Conservation (phyloP, 2,329 filamentous ascomycete genomes). For the Hymenoscyphus salicellus region DNA sequence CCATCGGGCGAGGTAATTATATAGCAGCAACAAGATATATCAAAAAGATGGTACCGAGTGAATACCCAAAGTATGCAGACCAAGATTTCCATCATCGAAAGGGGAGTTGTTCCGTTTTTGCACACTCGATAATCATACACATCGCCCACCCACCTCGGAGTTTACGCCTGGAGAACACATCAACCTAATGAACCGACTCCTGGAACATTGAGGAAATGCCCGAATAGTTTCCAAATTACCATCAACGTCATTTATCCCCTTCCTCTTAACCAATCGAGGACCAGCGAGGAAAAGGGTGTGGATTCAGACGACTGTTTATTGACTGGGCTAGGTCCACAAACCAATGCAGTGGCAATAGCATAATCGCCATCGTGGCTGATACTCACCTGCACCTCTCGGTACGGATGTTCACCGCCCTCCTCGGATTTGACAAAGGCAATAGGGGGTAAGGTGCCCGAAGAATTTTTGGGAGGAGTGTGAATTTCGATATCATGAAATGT, state of each 20-base stretch:
- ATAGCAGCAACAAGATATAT: neutral
- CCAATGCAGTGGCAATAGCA: conserved; percentile 57
- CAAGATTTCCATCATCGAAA: neutral
- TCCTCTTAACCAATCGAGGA: too few species aligned
- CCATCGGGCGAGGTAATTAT: neutral
- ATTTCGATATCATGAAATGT: conserved; percentile 61
- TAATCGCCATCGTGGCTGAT: conserved; percentile 88
- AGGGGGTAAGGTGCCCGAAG: conserved; percentile 22
- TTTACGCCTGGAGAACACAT: too few species aligned
- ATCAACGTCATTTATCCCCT: too few species aligned
- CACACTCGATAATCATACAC: neutral
- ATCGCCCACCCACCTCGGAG: too few species aligned
- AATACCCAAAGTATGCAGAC: neutral
- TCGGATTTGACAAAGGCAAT: conserved; percentile 24
- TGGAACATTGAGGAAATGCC: too few species aligned
- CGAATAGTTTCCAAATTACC: too few species aligned
- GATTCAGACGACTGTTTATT: neutral
- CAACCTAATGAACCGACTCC: too few species aligned
- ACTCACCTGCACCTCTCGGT: conserved; percentile 63
- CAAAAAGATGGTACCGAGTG: neutral
- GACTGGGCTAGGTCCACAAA: neutral
- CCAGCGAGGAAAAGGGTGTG: too few species aligned
- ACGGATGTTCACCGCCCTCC: conserved; percentile 29
- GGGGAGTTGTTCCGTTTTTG: neutral
- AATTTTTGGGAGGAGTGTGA: conserved; percentile 9